Percentiles rank a stretch among this genome's conserved stretches.
Conservation (phyloP, 352 stramenopile species). For the Phytophthora foliorum region DNA sequence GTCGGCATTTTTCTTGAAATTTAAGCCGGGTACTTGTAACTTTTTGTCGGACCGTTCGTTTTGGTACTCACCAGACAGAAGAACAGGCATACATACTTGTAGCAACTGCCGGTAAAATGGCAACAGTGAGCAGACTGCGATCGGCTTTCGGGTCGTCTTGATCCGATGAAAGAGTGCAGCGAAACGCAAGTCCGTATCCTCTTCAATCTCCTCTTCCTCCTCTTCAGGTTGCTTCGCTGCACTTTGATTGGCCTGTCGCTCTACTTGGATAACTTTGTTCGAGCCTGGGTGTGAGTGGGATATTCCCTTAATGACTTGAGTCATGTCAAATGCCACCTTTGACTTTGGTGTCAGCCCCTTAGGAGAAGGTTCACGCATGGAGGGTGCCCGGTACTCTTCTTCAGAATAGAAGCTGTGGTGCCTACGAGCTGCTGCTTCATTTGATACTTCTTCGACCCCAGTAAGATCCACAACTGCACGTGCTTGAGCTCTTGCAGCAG, state of each 20-base stretch:
- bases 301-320: conserved; percentile 73
- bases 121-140: conserved; percentile 72
- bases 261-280: conserved; percentile 24
- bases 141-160: conserved; percentile 82
- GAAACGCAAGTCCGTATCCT: conserved; percentile 60
- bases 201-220: conserved; percentile 63
- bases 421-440: conserved; percentile 64
- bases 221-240: conserved; percentile 35
- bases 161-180: conserved; percentile 84
- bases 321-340: conserved; percentile 68
- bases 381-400: conserved; percentile 53
- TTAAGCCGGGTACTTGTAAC: conserved; percentile 59
- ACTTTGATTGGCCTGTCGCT: conserved; percentile 19
- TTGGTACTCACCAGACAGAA: conserved; percentile 76
- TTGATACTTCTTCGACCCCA: conserved; percentile 49
- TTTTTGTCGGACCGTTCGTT: conserved; percentile 63
- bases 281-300: conserved; percentile 54
- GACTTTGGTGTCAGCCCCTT: conserved; percentile 34
- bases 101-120: conserved; percentile 89
- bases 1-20: conserved; percentile 73
- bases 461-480: conserved; percentile 55
- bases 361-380: conserved; percentile 25
- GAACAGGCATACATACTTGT: conserved; percentile 78
- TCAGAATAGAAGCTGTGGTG: conserved; percentile 84
- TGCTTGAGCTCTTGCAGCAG: conserved; percentile 60